Evolutionary conservation across 2,329 filamentous ascomycete species (phyloP).

Genomic region (Colletotrichum viniferum): DNA sequence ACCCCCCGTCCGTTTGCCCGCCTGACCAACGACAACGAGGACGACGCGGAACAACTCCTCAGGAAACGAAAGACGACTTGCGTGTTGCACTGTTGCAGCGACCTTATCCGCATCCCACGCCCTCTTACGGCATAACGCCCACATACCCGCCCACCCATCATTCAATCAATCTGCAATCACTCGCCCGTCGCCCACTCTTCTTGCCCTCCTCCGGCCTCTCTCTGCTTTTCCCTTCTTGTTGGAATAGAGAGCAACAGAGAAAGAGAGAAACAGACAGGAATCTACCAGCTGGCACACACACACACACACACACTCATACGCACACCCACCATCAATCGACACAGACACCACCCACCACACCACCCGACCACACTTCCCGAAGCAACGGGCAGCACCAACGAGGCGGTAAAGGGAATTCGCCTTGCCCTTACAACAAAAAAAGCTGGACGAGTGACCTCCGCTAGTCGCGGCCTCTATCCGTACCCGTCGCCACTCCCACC

Average conservation of each 20-base stretch:
- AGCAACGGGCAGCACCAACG: constrained; percentile 4
- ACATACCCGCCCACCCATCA: neutral
- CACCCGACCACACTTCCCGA: neutral
- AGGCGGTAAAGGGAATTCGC: constrained; percentile 12
- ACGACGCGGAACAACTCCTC: neutral
- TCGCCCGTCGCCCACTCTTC: neutral
- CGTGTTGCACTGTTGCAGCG: neutral
- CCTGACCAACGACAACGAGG: constrained; percentile 13
- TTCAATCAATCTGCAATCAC: neutral
- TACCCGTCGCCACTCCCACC: constrained; percentile 17
- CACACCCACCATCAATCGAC: neutral
- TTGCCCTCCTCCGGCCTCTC: neutral
- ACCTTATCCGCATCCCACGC: neutral
- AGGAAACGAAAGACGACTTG: neutral
- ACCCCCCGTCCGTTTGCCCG: neutral
- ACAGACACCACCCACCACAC: constrained; percentile 6
- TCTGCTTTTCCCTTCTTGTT: neutral
- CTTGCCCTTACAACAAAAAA: neutral
- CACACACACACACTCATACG: neutral
- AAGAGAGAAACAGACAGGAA: neutral
- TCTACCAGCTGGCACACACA: neutral
- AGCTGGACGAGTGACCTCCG: constrained; percentile 13
- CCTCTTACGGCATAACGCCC: neutral
- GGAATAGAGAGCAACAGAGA: neutral
- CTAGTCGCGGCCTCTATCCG: neutral